phyloP scores from a whole-genome alignment of 805 yeast genomes.

The Wickerhamomyces pijperi region DNA sequence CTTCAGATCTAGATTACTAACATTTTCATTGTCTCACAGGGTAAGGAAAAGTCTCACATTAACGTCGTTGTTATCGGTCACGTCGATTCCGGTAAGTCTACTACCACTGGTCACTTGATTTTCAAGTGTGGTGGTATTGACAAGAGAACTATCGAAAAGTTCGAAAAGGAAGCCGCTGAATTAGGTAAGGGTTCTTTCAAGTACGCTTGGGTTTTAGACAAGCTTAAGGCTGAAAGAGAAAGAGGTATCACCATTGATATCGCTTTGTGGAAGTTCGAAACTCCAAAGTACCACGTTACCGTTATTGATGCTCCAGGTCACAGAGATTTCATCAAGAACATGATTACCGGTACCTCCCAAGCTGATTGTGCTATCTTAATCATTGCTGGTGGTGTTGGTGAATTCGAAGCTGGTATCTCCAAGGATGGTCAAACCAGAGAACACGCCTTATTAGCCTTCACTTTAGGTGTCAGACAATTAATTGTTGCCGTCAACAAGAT shows the following conservation, averaged over 20 bases:
- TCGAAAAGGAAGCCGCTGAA: constrained; percentile 97
- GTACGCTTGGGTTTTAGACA: constrained; percentile 96
- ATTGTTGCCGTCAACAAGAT: constrained; percentile 88
- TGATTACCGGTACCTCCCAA: constrained; percentile 93
- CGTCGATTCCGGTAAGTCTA: constrained; percentile 99
- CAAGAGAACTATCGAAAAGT: constrained; percentile 97
- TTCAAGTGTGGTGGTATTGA: constrained; percentile 99
- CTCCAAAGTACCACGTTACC: constrained; percentile 88
- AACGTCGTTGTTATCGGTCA: constrained; percentile 99
- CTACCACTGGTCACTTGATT: constrained; percentile 99
- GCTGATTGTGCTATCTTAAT: constrained; percentile 89
- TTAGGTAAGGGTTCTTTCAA: constrained; percentile 97
- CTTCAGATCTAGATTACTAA: too few species aligned
- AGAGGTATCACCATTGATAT: constrained; percentile 96
- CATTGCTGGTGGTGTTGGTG: constrained; percentile 91
- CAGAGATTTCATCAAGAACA: constrained; percentile 93
- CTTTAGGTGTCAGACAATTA: constrained; percentile 81
- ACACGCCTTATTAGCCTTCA: constrained; percentile 86
- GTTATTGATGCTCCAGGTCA: constrained; percentile 94
- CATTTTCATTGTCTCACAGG: constrained; percentile 29
- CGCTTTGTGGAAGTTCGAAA: constrained; percentile 92
- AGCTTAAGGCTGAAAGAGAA: constrained; percentile 93
- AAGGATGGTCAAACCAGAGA: constrained; percentile 94
- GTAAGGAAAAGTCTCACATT: constrained; percentile 95
- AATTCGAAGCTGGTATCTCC: constrained; percentile 93